Evolutionary conservation across 345 rosid genomes (phyloP).

Genomic region (Odontarrhena argentea): DNA sequence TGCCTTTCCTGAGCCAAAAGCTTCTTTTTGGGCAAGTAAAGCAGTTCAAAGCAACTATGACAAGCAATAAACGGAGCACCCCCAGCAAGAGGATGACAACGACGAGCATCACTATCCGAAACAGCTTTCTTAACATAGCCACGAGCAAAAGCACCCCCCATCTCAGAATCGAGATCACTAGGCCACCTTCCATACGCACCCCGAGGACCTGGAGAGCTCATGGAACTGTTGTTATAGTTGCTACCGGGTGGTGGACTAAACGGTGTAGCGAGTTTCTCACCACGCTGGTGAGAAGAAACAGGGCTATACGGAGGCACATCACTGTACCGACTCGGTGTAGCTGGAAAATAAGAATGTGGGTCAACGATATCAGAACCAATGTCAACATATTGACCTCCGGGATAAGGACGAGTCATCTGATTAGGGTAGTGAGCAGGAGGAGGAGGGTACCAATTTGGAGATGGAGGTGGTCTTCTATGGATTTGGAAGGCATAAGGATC

Average conservation of each 20-base stretch:
- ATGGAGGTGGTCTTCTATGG: slow-evolving; percentile 49
- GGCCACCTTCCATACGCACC: slow-evolving; percentile 44
- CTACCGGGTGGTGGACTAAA: slow-evolving; percentile 26
- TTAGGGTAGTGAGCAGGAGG: slow-evolving; percentile 25
- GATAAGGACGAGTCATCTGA: slow-evolving; percentile 50
- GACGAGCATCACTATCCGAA: slow-evolving; percentile 40
- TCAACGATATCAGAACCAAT: slow-evolving; percentile 53
- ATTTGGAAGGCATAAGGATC: slow-evolving; percentile 58
- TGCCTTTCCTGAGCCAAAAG: slow-evolving; percentile 40
- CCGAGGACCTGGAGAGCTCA: slow-evolving; percentile 39
- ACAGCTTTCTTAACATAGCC: slow-evolving; percentile 46
- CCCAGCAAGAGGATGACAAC: slow-evolving; percentile 55
- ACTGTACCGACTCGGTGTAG: slow-evolving; percentile 39
- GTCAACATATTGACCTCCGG: slow-evolving; percentile 55
- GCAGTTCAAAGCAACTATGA: slow-evolving; percentile 60
- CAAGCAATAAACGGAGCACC: slow-evolving; percentile 75
- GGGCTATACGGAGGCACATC: slow-evolving; percentile 41
- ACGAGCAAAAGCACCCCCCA: slow-evolving; percentile 50
- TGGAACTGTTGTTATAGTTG: slow-evolving; percentile 29
- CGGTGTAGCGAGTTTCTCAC: slow-evolving; percentile 16
- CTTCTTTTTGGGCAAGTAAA: slow-evolving; percentile 55
- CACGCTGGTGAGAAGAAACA: slow-evolving; percentile 38
- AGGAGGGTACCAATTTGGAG: slow-evolving; percentile 43
- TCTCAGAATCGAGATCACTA: slow-evolving; percentile 41
- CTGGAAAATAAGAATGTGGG: slow-evolving; percentile 42